Conservation (phyloP, 805 yeast genomes). For the Saturnispora besseyi region DNA sequence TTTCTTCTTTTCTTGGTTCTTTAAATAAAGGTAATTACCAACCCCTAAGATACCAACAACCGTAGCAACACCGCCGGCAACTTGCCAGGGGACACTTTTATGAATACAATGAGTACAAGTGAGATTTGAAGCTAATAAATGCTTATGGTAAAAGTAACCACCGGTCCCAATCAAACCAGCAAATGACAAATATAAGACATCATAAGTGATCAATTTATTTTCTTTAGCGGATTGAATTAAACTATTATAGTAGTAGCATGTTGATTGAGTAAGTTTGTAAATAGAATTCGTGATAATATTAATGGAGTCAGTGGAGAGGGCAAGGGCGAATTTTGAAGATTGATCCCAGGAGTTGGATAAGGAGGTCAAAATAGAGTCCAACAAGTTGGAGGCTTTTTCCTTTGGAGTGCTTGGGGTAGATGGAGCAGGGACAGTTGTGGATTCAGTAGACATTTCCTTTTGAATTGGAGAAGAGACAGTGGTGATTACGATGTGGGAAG, state of each 20-base stretch:
- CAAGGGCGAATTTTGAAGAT: not conserved
- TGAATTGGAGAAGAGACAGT: not conserved
- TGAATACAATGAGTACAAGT: conserved; percentile 6
- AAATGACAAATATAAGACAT: conserved; percentile 5
- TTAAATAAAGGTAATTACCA: conserved; percentile 13
- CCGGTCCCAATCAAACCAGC: conserved; percentile 5
- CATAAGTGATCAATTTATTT: conserved; percentile 10
- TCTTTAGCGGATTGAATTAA: not conserved
- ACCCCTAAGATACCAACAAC: conserved; percentile 9
- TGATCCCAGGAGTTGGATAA: not conserved
- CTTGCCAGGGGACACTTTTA: conserved; percentile 1
- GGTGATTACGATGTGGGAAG: not conserved
- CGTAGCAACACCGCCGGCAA: conserved; percentile 6
- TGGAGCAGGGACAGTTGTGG: not conserved
- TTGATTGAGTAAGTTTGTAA: conserved; percentile 1
- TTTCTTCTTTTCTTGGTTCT: conserved; percentile 5
- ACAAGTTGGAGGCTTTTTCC: not conserved
- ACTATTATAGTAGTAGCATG: not conserved
- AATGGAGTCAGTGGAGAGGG: not conserved
- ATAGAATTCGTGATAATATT: not conserved
- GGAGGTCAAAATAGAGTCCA: not conserved
- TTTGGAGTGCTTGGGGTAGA: not conserved
- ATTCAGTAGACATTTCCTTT: not conserved
- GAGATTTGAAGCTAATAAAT: conserved; percentile 1
- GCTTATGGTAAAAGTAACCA: conserved; percentile 8